phyloP scores from a whole-genome alignment of 441 rosid species.

The Sinapis alba region DNA sequence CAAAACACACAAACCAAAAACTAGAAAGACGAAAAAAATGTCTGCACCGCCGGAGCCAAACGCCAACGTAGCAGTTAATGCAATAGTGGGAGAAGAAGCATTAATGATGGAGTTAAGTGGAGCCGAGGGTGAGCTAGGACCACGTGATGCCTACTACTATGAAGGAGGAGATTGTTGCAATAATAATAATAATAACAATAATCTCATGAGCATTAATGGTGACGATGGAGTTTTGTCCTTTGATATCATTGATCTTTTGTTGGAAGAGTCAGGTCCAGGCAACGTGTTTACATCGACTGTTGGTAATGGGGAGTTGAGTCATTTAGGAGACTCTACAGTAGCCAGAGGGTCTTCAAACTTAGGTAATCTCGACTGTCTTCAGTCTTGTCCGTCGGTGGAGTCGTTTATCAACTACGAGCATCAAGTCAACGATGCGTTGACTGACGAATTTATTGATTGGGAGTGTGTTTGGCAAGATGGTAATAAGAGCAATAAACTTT shows the following conservation, averaged over 20 bases:
- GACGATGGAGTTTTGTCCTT: conserved; percentile 22
- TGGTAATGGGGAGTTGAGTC: conserved; percentile 8
- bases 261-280: conserved; percentile 32
- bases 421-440: conserved; percentile 19
- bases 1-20: conserved; percentile 18
- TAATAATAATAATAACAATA: background rate
- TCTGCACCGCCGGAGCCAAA: background rate
- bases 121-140: conserved; percentile 25
- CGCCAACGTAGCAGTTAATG: background rate
- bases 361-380: conserved; percentile 16
- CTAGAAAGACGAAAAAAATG: conserved; percentile 3
- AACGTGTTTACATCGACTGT: conserved; percentile 22
- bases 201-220: conserved; percentile 24
- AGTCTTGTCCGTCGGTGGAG: conserved; percentile 38
- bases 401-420: conserved; percentile 39
- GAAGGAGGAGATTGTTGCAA: conserved; percentile 3
- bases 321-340: conserved; percentile 9
- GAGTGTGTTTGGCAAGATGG: conserved; percentile 49
- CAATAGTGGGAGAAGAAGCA: conserved; percentile 16
- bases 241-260: conserved; percentile 34
- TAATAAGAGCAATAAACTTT: conserved; percentile 9
- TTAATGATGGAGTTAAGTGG: conserved; percentile 28
- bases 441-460: conserved; percentile 47
- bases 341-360: background rate
- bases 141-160: conserved; percentile 3